Percentiles rank a stretch among this genome's conserved stretches.
Conservation (phyloP, 495 filamentous ascomycete species). For the Apodospora peruviana region DNA sequence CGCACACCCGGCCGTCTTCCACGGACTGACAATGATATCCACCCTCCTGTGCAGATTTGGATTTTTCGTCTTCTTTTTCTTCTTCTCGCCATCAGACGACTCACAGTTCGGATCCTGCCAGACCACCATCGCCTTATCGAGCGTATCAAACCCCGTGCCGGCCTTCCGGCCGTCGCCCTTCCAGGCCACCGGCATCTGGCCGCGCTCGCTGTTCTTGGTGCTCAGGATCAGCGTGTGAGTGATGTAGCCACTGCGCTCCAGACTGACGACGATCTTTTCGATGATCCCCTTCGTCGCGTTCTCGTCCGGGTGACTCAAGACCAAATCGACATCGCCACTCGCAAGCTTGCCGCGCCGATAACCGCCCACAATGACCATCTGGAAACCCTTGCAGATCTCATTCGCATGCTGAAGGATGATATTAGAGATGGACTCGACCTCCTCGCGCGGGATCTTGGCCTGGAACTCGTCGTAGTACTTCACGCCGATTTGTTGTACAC, state of each 20-base stretch:
- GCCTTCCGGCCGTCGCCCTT: slow-evolving; percentile 33
- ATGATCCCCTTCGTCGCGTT: slow-evolving; percentile 59
- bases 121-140: slow-evolving; percentile 89
- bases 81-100: slow-evolving; percentile 31
- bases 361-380: slow-evolving; percentile 74
- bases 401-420: slow-evolving; percentile 60
- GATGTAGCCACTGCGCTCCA: slow-evolving; percentile 66
- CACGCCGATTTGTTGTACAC: slow-evolving; percentile 90
- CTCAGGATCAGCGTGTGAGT: slow-evolving; percentile 76
- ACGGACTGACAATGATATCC: slow-evolving; percentile 89
- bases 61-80: slow-evolving; percentile 45
- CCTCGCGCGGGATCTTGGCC: slow-evolving; percentile 60
- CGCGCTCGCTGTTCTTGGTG: slow-evolving; percentile 58
- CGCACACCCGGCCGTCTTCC: slow-evolving; percentile 82
- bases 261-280: slow-evolving; percentile 56
- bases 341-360: slow-evolving; percentile 75
- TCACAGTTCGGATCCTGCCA: slow-evolving; percentile 74
- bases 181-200: slow-evolving; percentile 59
- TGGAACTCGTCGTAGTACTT: slow-evolving; percentile 91
- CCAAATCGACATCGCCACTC: slow-evolving; percentile 78
- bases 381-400: slow-evolving; percentile 46
- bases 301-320: slow-evolving; percentile 75
- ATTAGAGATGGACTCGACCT: slow-evolving; percentile 65
- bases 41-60: slow-evolving; percentile 77
- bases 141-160: slow-evolving; percentile 66